Percentiles rank a stretch among this genome's conserved stretches.
phyloP scores from a whole-genome alignment of 257 asterid species.

The Datura wrightii region DNA sequence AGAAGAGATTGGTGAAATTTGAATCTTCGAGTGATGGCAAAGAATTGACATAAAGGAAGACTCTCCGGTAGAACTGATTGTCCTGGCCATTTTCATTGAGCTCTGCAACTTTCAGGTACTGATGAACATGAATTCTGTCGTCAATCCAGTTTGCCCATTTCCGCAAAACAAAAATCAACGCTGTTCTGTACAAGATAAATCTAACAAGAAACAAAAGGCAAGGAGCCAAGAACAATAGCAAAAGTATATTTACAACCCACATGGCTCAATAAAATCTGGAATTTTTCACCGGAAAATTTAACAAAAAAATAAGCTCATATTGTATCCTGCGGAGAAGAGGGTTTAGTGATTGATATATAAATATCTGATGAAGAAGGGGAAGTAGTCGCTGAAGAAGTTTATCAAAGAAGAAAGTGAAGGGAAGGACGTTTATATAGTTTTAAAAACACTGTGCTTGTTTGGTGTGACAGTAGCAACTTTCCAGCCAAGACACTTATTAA shows the following conservation, averaged over 20 bases:
- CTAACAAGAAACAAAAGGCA: slow-evolving; percentile 46
- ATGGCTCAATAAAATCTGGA: slow-evolving; percentile 28
- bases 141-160: slow-evolving; percentile 58
- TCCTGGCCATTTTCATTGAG: slow-evolving; percentile 70
- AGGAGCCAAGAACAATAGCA: slow-evolving; percentile 34
- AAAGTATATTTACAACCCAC: slow-evolving; percentile 42
- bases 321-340: not conserved
- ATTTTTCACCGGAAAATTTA: not conserved
- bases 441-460: not conserved
- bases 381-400: slow-evolving; percentile 2
- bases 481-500: slow-evolving; percentile 34
- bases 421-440: slow-evolving; percentile 3
- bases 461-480: slow-evolving; percentile 29
- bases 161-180: slow-evolving; percentile 59
- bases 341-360: not conserved
- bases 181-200: slow-evolving; percentile 65
- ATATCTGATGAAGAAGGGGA: not conserved
- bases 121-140: slow-evolving; percentile 73
- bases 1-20: slow-evolving; percentile 76
- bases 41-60: slow-evolving; percentile 70
- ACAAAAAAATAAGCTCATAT: not conserved
- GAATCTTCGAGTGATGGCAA: slow-evolving; percentile 76
- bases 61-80: slow-evolving; percentile 70
- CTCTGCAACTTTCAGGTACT: slow-evolving; percentile 65
- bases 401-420: not conserved